Evolutionary conservation across 1,284 basidiomycete species (phyloP).

Genomic region (Cutaneotrichosporon curvatum): DNA sequence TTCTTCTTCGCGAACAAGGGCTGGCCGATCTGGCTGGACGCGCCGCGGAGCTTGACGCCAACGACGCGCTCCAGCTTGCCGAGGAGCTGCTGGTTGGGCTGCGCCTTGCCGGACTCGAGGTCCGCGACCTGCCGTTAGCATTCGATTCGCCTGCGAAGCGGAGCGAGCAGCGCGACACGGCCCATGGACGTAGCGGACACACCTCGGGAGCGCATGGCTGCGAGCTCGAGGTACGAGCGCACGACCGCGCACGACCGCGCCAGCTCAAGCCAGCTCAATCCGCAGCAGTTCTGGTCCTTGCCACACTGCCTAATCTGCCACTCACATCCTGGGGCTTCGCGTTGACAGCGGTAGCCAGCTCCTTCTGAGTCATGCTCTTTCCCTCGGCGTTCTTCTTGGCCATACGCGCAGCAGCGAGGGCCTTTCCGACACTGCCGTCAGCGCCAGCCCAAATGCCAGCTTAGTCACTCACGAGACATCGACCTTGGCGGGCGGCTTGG

Average conservation of each 20-base stretch:
- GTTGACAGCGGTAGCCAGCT: slow-evolving; percentile 63
- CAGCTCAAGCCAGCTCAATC: too few species aligned
- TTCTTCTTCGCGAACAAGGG: slow-evolving; percentile 45
- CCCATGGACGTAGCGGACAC: too few species aligned
- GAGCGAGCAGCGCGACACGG: too few species aligned
- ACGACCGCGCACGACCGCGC: too few species aligned
- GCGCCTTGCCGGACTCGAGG: slow-evolving; percentile 81
- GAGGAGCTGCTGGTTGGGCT: slow-evolving; percentile 83
- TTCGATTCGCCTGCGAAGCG: too few species aligned
- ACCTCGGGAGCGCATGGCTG: too few species aligned
- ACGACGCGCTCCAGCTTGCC: slow-evolving; percentile 84
- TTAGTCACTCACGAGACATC: slow-evolving; percentile 36
- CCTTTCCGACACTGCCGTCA: slow-evolving; percentile 51
- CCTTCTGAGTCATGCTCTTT: slow-evolving; percentile 68
- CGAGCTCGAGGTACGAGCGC: too few species aligned
- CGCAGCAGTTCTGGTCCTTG: too few species aligned
- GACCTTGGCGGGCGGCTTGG: slow-evolving; percentile 86
- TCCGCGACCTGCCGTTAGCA: slow-evolving; percentile 50
- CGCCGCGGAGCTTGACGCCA: slow-evolving; percentile 86
- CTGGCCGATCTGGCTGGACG: slow-evolving; percentile 41
- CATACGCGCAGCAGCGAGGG: slow-evolving; percentile 75
- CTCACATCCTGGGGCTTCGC: slow-evolving; percentile 46
- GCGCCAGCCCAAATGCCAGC: background rate
- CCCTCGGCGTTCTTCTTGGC: slow-evolving; percentile 48
- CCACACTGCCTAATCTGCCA: background rate